Conservation (phyloP, 1,139 yeast genomes). For the Cylindricascospora bacillispora region DNA sequence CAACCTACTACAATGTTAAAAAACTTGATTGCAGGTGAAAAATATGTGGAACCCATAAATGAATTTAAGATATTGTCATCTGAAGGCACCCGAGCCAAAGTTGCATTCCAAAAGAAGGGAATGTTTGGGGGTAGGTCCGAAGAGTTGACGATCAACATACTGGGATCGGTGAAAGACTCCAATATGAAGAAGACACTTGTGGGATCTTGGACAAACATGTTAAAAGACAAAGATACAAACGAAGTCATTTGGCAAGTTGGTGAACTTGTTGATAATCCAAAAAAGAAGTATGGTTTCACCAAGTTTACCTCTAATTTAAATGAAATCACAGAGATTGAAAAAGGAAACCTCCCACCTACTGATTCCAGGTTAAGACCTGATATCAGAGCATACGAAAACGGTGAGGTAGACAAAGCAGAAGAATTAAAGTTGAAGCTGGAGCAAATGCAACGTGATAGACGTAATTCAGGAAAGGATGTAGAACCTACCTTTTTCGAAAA, state of each 20-base stretch:
- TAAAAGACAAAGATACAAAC: conserved; percentile 23
- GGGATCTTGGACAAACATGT: conserved; percentile 24
- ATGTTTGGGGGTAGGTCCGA: conserved; percentile 87
- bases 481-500: conserved; percentile 54
- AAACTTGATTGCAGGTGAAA: conserved; percentile 88
- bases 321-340: conserved; percentile 60
- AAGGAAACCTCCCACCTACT: conserved; percentile 57
- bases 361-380: conserved; percentile 90
- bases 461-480: conserved; percentile 43
- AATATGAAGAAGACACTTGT: conserved; percentile 9
- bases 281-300: conserved; percentile 73
- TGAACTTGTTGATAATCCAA: conserved; percentile 41
- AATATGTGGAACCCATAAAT: conserved; percentile 81
- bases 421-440: conserved; percentile 53
- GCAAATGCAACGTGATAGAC: conserved; percentile 65
- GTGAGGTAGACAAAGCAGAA: conserved; percentile 62
- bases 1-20: conserved; percentile 77
- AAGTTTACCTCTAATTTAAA: conserved; percentile 70
- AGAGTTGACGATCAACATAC: conserved; percentile 45
- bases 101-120: conserved; percentile 57
- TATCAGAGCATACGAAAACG: conserved; percentile 56
- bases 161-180: conserved; percentile 30
- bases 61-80: conserved; percentile 55
- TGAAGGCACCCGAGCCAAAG: conserved; percentile 52
- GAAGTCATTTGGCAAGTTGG: conserved; percentile 29